Base-by-base conservation (phyloP, 306 rosid species). In the Ammopiptanthus mongolicus region DNA sequence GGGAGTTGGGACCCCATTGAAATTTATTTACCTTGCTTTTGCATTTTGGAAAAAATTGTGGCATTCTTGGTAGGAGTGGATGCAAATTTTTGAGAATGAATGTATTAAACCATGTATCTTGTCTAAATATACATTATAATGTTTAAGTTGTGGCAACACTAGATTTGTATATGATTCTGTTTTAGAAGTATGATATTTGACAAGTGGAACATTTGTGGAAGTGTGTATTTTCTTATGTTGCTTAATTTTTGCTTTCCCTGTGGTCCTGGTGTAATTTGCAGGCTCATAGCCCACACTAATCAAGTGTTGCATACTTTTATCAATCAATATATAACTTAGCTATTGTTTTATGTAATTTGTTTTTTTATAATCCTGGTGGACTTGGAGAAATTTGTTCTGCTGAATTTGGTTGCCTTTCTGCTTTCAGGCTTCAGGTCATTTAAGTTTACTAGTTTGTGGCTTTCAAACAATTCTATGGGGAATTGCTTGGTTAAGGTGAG, bases 401-500 rank as follows among this genome's bases (percentile, higher is more conserved):
- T 63, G 76, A 59, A 22, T 56, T 63, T 59, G 65, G 23, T 70
- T 31, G 60, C 47, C 74, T 79, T 58, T 82, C 67, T 76, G 25
- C 64, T 79, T 82, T 75, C 88, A 81, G 83, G 83, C 44, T 73
- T 67, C 71, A 33, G 31, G 65, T 73, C 65, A 33, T 71, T 76
- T 2, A 37, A 77, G 62, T 66, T 75, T 8, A 55, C 57, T 52
- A 81, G 70, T 85, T 82, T 46, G 80, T n/a, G 57, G 73, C 42
- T 55, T 71, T 47, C 69, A 77, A 72, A 65, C 71, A 44, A 50
- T 78, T 82, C 79, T 12, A 95, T 95, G 98, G 98, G 98, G 81
- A 70, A 75, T 76, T 95, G 97, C 42, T 6, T 60, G 52, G 46
- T 74, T 79, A 90, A 88, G 97, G 98, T 95, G 14, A 72, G 90